Percentiles rank a stretch among this genome's conserved stretches.
Evolutionary conservation across 176 grass and related monocot genomes (phyloP).

Genomic region (Typha latifolia): DNA sequence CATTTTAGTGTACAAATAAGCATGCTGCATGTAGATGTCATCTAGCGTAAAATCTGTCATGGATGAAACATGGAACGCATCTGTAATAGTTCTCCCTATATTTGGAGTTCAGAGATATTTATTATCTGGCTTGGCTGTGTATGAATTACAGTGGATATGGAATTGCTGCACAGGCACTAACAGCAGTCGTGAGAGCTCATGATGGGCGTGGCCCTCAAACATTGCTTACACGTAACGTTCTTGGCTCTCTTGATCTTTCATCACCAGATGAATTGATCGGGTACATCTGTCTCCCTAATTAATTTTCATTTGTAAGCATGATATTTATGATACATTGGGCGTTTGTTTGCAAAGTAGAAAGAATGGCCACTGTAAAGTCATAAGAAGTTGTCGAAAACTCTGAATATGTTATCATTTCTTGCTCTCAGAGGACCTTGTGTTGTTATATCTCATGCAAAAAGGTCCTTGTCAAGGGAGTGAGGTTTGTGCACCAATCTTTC

Average conservation of each 20-base stretch:
- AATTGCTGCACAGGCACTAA: constrained; percentile 76
- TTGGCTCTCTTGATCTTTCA: constrained; percentile 36
- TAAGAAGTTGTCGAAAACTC: too few relatives aligned
- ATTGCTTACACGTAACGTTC: constrained; percentile 49
- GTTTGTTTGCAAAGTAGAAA: not conserved
- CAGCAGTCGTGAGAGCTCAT: constrained; percentile 60
- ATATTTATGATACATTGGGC: not conserved
- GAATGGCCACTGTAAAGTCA: too few relatives aligned
- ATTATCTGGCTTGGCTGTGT: not conserved
- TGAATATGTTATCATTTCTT: too few relatives aligned
- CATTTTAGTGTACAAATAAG: too few relatives aligned
- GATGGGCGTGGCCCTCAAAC: constrained; percentile 65
- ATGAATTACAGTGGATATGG: constrained; percentile 53
- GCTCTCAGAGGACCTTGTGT: too few relatives aligned
- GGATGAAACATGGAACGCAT: too few relatives aligned
- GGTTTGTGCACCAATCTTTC: too few relatives aligned
- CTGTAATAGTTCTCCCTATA: too few relatives aligned
- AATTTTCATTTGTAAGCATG: not conserved
- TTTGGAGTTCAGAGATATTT: not conserved
- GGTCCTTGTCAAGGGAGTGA: too few relatives aligned
- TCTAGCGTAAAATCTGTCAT: too few relatives aligned
- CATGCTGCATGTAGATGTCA: too few relatives aligned
- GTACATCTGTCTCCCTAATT: constrained; percentile 17
- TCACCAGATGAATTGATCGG: constrained; percentile 71
- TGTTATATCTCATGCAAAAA: too few relatives aligned